phyloP scores from a whole-genome alignment of 2,329 filamentous ascomycete genomes.

The Hymenoscyphus fructigenus region DNA sequence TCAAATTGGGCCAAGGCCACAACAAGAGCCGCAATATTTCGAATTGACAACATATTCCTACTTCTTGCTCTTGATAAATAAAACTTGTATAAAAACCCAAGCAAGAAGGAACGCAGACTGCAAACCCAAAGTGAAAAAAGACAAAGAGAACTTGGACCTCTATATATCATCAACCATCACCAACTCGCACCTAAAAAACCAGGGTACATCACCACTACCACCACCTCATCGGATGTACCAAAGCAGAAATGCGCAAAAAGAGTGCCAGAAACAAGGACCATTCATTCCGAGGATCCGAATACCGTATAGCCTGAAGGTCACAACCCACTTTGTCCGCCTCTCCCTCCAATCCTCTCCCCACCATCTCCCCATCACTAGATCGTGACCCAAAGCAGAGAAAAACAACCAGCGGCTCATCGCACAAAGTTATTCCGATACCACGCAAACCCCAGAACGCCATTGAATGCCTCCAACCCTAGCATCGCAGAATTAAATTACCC shows the following conservation, averaged over 20 bases:
- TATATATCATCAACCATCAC: not conserved
- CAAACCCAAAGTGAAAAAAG: not conserved
- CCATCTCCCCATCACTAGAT: not conserved
- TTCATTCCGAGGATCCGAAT: slow-evolving; percentile 10
- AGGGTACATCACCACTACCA: not conserved
- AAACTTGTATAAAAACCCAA: not conserved
- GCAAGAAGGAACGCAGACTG: not conserved
- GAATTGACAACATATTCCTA: slow-evolving; percentile 24
- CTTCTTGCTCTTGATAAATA: not conserved
- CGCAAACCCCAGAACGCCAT: not conserved
- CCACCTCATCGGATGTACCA: not conserved
- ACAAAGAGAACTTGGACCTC: no score
- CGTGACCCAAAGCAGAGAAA: not conserved
- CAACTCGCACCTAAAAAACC: not conserved
- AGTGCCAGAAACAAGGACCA: not conserved
- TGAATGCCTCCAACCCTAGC: not conserved
- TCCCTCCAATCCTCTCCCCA: not conserved
- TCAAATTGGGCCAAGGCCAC: slow-evolving; percentile 24
- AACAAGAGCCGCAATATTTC: slow-evolving; percentile 23
- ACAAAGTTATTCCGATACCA: slow-evolving; percentile 4
- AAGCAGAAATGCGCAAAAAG: not conserved
- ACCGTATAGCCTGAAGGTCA: not conserved
- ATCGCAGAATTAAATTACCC: not conserved
- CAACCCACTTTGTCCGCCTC: not conserved
- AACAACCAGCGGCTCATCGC: not conserved